Percentiles rank a stretch among this genome's conserved stretches.
phyloP scores from a whole-genome alignment of 306 rosid species.

The Begonia loranthoides region DNA sequence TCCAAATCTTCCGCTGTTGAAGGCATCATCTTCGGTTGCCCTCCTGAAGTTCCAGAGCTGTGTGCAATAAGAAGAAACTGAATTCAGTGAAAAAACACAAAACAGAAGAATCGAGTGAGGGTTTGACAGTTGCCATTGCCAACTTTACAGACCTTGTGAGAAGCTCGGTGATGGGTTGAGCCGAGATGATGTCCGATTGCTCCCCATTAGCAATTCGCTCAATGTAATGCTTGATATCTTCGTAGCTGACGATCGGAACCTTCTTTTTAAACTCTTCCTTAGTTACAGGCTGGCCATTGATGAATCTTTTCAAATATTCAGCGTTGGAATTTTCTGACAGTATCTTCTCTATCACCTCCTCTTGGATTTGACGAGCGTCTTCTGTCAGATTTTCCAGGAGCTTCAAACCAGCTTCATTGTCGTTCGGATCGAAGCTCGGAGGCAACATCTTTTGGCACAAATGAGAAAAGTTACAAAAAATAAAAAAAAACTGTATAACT shows the following conservation, averaged over 20 bases:
- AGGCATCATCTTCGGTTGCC: conserved; percentile 86
- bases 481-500: too few relatives aligned
- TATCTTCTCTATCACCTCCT: conserved; percentile 42
- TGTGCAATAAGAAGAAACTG: background rate
- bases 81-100: too few relatives aligned
- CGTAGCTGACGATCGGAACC: conserved; percentile 60
- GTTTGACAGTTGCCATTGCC: too few relatives aligned
- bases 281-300: conserved; percentile 27
- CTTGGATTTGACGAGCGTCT: conserved; percentile 43
- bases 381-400: conserved; percentile 54
- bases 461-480: too few relatives aligned
- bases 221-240: conserved; percentile 61
- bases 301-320: conserved; percentile 52
- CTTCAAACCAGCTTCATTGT: conserved; percentile 22
- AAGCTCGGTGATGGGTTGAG: conserved; percentile 67
- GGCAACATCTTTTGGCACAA: conserved; percentile 12
- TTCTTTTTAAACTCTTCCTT: conserved; percentile 37
- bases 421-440: conserved; percentile 20
- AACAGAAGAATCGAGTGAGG: too few relatives aligned
- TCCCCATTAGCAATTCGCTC: conserved; percentile 75
- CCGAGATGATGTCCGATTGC: conserved; percentile 45
- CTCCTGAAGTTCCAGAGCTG: conserved; percentile 95
- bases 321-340: conserved; percentile 37
- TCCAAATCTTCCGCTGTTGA: conserved; percentile 73
- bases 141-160: conserved; percentile 41